Conservation (phyloP, 805 yeast genomes). For the Kluyveromyces starmeri region DNA sequence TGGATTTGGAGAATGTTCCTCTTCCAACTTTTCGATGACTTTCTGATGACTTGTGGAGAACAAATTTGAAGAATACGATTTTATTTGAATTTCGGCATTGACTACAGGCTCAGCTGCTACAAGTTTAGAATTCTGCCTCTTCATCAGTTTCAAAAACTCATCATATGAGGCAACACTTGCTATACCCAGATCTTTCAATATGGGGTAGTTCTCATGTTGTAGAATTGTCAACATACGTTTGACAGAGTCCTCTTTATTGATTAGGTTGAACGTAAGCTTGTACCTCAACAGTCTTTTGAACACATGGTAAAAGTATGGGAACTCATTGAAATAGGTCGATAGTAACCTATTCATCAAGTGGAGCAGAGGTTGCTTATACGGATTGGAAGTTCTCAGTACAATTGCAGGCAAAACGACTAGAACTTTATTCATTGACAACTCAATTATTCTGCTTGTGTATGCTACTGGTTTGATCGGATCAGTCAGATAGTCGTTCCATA, state of each 20-base stretch:
- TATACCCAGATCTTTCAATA: neutral
- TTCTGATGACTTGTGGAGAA: constrained; percentile 4
- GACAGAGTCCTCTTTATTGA: constrained; percentile 21
- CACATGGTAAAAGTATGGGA: constrained; percentile 23
- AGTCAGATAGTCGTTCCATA: constrained; percentile 16
- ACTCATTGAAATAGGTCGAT: constrained; percentile 25
- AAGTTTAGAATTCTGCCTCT: constrained; percentile 1
- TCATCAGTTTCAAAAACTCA: constrained; percentile 1
- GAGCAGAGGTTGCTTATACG: constrained; percentile 4
- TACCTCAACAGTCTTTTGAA: constrained; percentile 26
- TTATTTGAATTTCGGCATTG: neutral
- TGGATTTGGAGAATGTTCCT: neutral
- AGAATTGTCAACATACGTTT: constrained; percentile 20
- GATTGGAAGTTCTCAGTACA: constrained; percentile 15
- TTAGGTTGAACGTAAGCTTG: constrained; percentile 19
- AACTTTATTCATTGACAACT: constrained; percentile 19
- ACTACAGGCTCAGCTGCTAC: neutral
- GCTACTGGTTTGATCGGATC: constrained; percentile 15
- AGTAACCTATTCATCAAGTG: constrained; percentile 16
- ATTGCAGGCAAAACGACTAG: constrained; percentile 21
- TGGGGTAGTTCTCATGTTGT: constrained; percentile 12
- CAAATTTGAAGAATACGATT: constrained; percentile 1
- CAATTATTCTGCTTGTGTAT: constrained; percentile 23
- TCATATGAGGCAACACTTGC: neutral
- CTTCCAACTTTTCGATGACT: constrained; percentile 3